Evolutionary conservation across 2,329 filamentous ascomycete genomes (phyloP), one percentile per base, ranked within the genome.

Genomic region (Blastomyces parvus): DNA sequence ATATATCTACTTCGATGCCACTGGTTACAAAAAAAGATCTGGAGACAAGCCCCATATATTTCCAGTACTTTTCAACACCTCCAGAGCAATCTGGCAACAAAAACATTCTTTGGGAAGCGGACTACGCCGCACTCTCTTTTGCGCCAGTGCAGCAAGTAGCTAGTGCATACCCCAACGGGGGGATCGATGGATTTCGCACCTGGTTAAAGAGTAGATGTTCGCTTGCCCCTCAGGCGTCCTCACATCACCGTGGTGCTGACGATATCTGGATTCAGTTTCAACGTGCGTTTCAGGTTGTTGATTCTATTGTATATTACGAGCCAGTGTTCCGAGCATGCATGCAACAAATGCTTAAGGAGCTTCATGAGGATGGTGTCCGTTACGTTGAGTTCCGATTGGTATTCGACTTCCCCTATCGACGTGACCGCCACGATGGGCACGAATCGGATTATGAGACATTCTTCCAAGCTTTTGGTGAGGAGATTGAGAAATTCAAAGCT

Each of bases 221-320:
- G 3, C 86, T 96, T 64, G 88, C 86, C 0, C 78, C 83, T 17
- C 82, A 85, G 27, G 90, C 96, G 72, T 87, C 86, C 13, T 80
- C 92, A 67, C 90, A 96, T 71, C 88, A 94, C 70, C 87, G 91
- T 69, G 91, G 92, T 2, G 82, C 91, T 19, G 87, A 94, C 73
- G 88, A 88, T 61, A 87, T 96, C 62, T 97, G 92, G 91, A 78
- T 81, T 30, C 92, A 93, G 71, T 96, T 97, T 76, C 79, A 78
- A 60, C 84, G 83, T 55, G 88, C 87, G 65, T 96, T 97, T 75
- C 77, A 82, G 2, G 84, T 93, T 4, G 82, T 93, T 53, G 84
- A 84, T 53, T 87, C 86, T 19, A 84, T 96, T 61, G 81, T 96
- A 59, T 89, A 88, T 76, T 96, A 97, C 76, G 93, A 97, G 76